Conservation (phyloP, 306 rosid genomes). For the Citrullus colocynthis region DNA sequence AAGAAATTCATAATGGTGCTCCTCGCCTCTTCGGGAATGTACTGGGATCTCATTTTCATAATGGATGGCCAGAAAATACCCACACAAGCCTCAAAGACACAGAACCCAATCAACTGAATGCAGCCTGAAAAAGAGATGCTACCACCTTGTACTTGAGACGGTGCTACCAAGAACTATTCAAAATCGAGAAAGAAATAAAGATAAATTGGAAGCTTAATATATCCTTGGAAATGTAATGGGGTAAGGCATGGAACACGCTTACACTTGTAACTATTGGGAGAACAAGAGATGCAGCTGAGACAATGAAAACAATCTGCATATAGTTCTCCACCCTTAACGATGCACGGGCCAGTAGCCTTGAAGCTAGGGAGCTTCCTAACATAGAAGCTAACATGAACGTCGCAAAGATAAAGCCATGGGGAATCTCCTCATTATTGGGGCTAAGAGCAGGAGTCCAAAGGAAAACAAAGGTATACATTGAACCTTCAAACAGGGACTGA, state of each 20-base stretch:
- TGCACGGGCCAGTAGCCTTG: slow-evolving; percentile 68
- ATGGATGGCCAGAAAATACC: slow-evolving; percentile 99
- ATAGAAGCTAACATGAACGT: slow-evolving; percentile 93
- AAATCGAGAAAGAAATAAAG: slow-evolving; percentile 8
- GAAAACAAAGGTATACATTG: slow-evolving; percentile 93
- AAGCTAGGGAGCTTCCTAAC: slow-evolving; percentile 97
- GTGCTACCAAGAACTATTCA: slow-evolving; percentile 52
- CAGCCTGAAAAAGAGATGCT: slow-evolving; percentile 57
- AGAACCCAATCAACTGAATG: slow-evolving; percentile 76
- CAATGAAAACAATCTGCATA: slow-evolving; percentile 84
- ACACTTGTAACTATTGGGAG: slow-evolving; percentile 71
- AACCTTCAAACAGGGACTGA: slow-evolving; percentile 97
- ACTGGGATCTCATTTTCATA: slow-evolving; percentile 99
- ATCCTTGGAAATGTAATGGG: slow-evolving; percentile 46
- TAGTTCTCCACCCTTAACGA: slow-evolving; percentile 72
- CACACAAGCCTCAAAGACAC: slow-evolving; percentile 84
- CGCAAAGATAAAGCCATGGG: slow-evolving; percentile 95
- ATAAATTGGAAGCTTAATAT: slow-evolving; percentile 51
- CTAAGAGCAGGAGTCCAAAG: slow-evolving; percentile 99
- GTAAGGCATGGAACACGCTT: slow-evolving; percentile 51
- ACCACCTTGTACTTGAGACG: slow-evolving; percentile 51
- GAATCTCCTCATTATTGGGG: slow-evolving; percentile 93
- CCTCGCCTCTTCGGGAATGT: slow-evolving; percentile 97
- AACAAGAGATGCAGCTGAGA: slow-evolving; percentile 57
- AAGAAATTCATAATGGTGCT: slow-evolving; percentile 99